Evolutionary conservation across 2,329 filamentous ascomycete species (phyloP), one percentile per base, ranked within the genome.

Genomic region (Blastomyces silverae): DNA sequence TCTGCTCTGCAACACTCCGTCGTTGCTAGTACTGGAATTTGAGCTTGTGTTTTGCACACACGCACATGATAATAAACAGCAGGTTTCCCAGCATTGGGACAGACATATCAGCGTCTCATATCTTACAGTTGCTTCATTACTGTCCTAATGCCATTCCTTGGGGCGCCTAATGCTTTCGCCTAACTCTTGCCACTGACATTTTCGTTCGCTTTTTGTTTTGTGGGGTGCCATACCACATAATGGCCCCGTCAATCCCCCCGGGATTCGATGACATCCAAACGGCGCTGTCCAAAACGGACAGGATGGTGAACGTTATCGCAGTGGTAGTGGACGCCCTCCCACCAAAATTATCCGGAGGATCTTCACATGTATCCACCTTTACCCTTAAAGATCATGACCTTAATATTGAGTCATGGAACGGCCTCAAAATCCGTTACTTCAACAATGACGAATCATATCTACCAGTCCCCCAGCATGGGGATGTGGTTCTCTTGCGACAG

Each of bases 261-360:
- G 64, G 58, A 20, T 67, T 69, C 62, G 55, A 55, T 6, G 52
- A 50, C 28, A 61, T 67, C 39, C 25, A 50, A 22, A 65, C 65
- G 13, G 67, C 66, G 22, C 55, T 50, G 42, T 63, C 37, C 11
- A 10, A 20, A n/a, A 62, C 57, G 58, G 68, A 10, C 20, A 69
- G 34, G 67, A 72, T 37, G 6, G 79, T 87, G 67, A 88, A 80
- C 75, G 77, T 94, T 52, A 82, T 91, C 61, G 92, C 91, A 0
- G 76, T 93, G 4, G 84, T 93, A 3, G 84, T 85, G 62, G 89
- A 93, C 69, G 82, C 81, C 60, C 81, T 85, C 64, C 75, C 80
- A 0, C 83, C 85, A 0, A 79, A 79, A 0, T 64, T 73, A 13
- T 86, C 86, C 0, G 78, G 67, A 63, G 82, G 83, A 28, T 71